phyloP scores from a whole-genome alignment of 495 filamentous ascomycete species.

The Xylaria flabelliformis region DNA sequence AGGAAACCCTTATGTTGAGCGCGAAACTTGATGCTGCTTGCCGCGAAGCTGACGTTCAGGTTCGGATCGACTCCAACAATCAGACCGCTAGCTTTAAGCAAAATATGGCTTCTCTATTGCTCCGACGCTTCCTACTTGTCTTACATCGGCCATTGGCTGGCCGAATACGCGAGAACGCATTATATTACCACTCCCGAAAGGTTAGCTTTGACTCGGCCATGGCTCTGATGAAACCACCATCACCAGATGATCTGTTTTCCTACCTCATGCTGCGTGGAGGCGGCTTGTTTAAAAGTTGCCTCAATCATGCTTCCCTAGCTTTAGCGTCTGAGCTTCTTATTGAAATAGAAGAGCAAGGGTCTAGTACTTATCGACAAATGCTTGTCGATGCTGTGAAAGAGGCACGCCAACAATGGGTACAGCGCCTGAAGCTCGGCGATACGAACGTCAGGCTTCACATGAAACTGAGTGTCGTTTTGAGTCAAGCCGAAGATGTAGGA shows the following conservation, averaged over 20 bases:
- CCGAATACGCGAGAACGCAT: slow-evolving; percentile 29
- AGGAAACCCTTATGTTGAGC: background rate
- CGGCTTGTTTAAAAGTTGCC: slow-evolving; percentile 34
- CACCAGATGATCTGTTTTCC: slow-evolving; percentile 26
- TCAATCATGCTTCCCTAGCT: slow-evolving; percentile 32
- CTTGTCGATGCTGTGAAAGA: slow-evolving; percentile 29
- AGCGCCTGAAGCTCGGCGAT: slow-evolving; percentile 30
- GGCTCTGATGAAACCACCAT: slow-evolving; percentile 27
- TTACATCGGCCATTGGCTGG: slow-evolving; percentile 32
- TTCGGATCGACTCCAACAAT: background rate
- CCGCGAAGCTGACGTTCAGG: background rate
- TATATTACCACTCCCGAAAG: slow-evolving; percentile 38
- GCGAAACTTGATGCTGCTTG: slow-evolving; percentile 5
- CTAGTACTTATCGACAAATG: slow-evolving; percentile 13
- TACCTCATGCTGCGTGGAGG: slow-evolving; percentile 28
- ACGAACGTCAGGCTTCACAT: slow-evolving; percentile 38
- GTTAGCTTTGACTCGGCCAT: slow-evolving; percentile 35
- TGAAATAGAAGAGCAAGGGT: slow-evolving; percentile 35
- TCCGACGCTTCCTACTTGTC: slow-evolving; percentile 55
- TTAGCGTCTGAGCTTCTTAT: slow-evolving; percentile 32
- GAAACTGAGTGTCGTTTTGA: slow-evolving; percentile 29
- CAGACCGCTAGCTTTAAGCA: slow-evolving; percentile 1
- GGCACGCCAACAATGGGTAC: slow-evolving; percentile 7
- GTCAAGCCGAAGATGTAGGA: slow-evolving; percentile 31
- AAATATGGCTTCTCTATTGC: slow-evolving; percentile 32